These are phyloP conservation scores for Linum trigynum DNA, from an alignment of 345 rosid genomes.

Conservation along the genomic window DNA sequence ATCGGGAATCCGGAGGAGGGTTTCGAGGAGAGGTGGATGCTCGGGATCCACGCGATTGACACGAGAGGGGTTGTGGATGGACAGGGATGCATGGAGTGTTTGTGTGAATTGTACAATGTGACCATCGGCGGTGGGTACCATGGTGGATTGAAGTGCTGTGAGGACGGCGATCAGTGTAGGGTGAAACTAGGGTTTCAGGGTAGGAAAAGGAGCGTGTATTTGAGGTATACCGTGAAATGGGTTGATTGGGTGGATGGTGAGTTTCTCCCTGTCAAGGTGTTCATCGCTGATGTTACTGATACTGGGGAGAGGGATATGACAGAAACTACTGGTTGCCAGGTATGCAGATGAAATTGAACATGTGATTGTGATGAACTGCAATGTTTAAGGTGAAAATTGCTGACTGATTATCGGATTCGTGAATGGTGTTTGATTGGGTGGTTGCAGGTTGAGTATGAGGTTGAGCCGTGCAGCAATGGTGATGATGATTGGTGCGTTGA, in stretches of 20 bases:
- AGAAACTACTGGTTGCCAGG: conserved; percentile 49
- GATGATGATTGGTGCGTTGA: conserved; percentile 32
- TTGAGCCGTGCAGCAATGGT: conserved; percentile 36
- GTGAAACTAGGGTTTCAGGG: conserved; percentile 45
- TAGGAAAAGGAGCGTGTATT: conserved; percentile 35
- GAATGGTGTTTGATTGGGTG: too few species aligned
- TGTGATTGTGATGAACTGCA: too few species aligned
- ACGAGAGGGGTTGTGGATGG: conserved; percentile 63
- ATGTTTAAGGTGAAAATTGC: neutral
- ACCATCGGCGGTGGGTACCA: conserved; percentile 44
- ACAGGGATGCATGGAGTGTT: conserved; percentile 72
- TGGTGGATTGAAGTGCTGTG: conserved; percentile 72
- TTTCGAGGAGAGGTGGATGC: conserved; percentile 58
- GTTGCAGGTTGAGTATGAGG: conserved; percentile 52
- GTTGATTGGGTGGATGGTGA: conserved; percentile 47
- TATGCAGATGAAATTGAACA: conserved; percentile 9
- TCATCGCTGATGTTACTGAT: conserved; percentile 73
- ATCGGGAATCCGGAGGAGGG: conserved; percentile 56
- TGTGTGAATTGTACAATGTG: conserved; percentile 62
- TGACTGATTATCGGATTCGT: too few species aligned
- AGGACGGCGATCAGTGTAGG: conserved; percentile 53
- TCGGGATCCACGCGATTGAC: conserved; percentile 81
- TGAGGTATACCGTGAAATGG: conserved; percentile 66
- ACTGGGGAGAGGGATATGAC: conserved; percentile 27
- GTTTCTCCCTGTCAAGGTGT: conserved; percentile 53